Evolutionary conservation across 805 yeast genomes (phyloP).

Genomic region (Ogataea saltuana): DNA sequence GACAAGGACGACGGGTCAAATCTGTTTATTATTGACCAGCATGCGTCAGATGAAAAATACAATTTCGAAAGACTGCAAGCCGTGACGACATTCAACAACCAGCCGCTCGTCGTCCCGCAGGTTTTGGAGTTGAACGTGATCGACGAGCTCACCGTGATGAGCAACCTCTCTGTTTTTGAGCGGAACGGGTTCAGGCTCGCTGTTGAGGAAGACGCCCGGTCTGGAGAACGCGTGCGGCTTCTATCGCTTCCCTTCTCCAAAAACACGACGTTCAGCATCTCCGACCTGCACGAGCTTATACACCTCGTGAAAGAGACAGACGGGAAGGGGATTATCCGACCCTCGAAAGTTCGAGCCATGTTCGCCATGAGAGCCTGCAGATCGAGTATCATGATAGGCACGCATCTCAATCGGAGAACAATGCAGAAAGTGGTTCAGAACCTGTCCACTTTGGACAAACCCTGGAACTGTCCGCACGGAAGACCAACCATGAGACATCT

Average conservation of each 20-base stretch:
- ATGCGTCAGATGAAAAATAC: slow-evolving; percentile 94
- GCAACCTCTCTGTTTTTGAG: slow-evolving; percentile 55
- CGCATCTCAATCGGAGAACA: slow-evolving; percentile 51
- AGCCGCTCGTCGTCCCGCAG: slow-evolving; percentile 65
- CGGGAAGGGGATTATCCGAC: slow-evolving; percentile 47
- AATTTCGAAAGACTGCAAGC: slow-evolving; percentile 76
- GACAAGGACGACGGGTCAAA: slow-evolving; percentile 44
- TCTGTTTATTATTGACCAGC: slow-evolving; percentile 91
- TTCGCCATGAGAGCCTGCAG: slow-evolving; percentile 96
- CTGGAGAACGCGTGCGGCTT: slow-evolving; percentile 59
- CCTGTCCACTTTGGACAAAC: slow-evolving; percentile 74
- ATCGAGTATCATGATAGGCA: slow-evolving; percentile 92
- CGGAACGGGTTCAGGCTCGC: slow-evolving; percentile 75
- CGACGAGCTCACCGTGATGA: slow-evolving; percentile 74
- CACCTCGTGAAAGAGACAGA: slow-evolving; percentile 61
- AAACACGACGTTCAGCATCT: slow-evolving; percentile 59
- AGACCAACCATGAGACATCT: slow-evolving; percentile 95
- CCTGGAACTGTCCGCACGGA: slow-evolving; percentile 98
- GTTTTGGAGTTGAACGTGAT: slow-evolving; percentile 65
- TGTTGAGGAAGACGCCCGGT: slow-evolving; percentile 49
- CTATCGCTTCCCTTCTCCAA: slow-evolving; percentile 74
- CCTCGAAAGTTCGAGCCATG: slow-evolving; percentile 79
- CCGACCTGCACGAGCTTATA: slow-evolving; percentile 78
- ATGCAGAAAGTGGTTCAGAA: slow-evolving; percentile 73
- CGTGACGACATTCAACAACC: slow-evolving; percentile 60